Base-by-base conservation (phyloP, 2,329 filamentous ascomycete species). In the Trichoderma gracile region DNA sequence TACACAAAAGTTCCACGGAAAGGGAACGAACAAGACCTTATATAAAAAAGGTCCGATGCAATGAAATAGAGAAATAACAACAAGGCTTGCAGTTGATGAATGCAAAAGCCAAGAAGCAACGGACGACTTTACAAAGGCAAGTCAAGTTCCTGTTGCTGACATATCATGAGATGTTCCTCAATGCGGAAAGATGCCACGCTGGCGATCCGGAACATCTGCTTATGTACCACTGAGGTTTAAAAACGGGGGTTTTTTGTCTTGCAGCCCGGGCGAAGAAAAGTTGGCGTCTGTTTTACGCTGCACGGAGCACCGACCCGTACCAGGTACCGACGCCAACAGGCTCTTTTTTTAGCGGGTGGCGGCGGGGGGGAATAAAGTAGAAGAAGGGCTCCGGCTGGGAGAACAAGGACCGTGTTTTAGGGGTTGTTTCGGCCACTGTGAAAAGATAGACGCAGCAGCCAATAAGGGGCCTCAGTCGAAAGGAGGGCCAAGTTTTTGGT, bases 111-210 rank as follows among this genome's bases (percentile, higher is more conserved):
- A 25, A 47, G 12, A 14, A 23, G 52, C 14, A 55, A 19, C 60
- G 33, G 60, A 63, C 33, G 40, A 63, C 52, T 55, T 56, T 50
- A 19, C 14, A n/a, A 1, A 19, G 30, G 3, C 30, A 46, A 50
- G 42, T 27, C 19, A 60, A 40, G 23, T 14, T 3, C 45, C 52
- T 49, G 38, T 42, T 63, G 60, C 60, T 63, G 60, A 63, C 60
- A 63, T 55, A 63, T 63, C 60, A 63, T 63, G 60, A 56, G 60
- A 63, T 55, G 60, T 21, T 64, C 45, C 55, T 64, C 54, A 53
- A 66, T 56, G 21, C 43, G 27, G 50, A 60, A 60, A 65, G 66
- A 71, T 67, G 70, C 69, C 70, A 71, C 68, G 67, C 65, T 71
- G 70, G 66, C 68, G 65, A 59, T 55, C 63, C 49, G 56, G 43